Evolutionary conservation across 257 asterid species (phyloP).

Genomic region (Solanum paucissectum): DNA sequence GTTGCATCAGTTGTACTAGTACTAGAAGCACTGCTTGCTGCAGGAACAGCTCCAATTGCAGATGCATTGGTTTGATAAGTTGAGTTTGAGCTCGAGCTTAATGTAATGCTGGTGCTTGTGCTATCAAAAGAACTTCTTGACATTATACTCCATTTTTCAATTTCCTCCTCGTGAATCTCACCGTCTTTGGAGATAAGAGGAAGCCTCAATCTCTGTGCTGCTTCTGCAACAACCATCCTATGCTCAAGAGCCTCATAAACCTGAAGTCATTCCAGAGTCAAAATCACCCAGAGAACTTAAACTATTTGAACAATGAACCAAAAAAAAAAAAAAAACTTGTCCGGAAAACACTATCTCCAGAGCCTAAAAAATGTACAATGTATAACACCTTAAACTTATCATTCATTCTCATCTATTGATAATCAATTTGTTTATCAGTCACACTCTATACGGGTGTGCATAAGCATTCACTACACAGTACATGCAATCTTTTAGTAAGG

Average conservation of each 20-base stretch:
- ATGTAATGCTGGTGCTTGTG: slow-evolving; percentile 58
- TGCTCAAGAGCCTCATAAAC: slow-evolving; percentile 72
- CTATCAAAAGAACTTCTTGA: slow-evolving; percentile 93
- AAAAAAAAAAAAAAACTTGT: neutral
- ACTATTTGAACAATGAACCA: neutral
- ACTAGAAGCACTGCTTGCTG: slow-evolving; percentile 25
- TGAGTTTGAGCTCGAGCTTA: slow-evolving; percentile 70
- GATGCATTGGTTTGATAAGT: slow-evolving; percentile 52
- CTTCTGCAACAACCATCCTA: slow-evolving; percentile 71
- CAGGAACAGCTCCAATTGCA: slow-evolving; percentile 30
- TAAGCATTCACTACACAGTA: neutral
- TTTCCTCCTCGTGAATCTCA: slow-evolving; percentile 86
- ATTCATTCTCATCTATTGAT: neutral
- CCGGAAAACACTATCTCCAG: neutral
- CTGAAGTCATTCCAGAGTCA: slow-evolving; percentile 20
- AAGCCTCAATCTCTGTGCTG: slow-evolving; percentile 94
- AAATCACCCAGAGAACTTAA: neutral
- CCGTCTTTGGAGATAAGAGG: slow-evolving; percentile 91
- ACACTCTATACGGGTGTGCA: neutral
- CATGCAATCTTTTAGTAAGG: neutral
- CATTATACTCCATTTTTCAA: slow-evolving; percentile 70
- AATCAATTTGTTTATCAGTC: neutral
- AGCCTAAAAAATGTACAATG: neutral
- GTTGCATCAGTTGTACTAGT: slow-evolving; percentile 45
- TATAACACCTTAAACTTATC: neutral